Percentiles rank a stretch among this genome's conserved stretches.
Evolutionary conservation across 345 rosid species (phyloP).

Genomic region (Populus alba): DNA sequence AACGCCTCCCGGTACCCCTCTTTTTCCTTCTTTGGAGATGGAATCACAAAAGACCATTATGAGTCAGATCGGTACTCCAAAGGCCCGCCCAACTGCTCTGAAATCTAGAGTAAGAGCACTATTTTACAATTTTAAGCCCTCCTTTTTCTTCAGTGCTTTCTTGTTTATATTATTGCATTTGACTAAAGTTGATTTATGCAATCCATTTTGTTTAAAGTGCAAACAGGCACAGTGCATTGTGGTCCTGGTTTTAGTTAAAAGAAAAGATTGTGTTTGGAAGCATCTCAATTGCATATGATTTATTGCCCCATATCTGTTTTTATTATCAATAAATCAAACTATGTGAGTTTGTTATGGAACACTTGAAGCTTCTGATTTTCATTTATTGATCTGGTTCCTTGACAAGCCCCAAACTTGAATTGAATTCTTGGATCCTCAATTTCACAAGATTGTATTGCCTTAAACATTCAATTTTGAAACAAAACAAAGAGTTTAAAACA

Average conservation of each 20-base stretch:
- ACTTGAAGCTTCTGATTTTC: not conserved
- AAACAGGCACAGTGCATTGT: not conserved
- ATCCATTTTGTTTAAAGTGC: not conserved
- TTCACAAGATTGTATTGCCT: not conserved
- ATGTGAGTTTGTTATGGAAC: not conserved
- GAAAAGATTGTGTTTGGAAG: not conserved
- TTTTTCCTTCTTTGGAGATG: constrained; percentile 95
- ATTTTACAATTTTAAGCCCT: not conserved
- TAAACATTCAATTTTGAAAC: not conserved
- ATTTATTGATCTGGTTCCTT: not conserved
- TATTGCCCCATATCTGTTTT: not conserved
- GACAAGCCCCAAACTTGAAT: constrained; percentile 6
- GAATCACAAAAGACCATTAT: constrained; percentile 70
- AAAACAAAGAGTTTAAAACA: not conserved
- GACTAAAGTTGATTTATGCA: not conserved
- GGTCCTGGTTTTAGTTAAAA: not conserved
- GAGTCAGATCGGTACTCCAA: constrained; percentile 69
- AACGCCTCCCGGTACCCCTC: constrained; percentile 96
- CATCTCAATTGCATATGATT: not conserved
- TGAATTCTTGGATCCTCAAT: not conserved
- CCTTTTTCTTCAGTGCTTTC: not conserved
- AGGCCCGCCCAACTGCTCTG: constrained; percentile 53
- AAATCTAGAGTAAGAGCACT: constrained; percentile 72
- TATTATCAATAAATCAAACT: not conserved
- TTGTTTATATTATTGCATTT: not conserved